phyloP scores from a whole-genome alignment of 2,329 filamentous ascomycete genomes.

The Zelopaecilomyces penicillatus region DNA sequence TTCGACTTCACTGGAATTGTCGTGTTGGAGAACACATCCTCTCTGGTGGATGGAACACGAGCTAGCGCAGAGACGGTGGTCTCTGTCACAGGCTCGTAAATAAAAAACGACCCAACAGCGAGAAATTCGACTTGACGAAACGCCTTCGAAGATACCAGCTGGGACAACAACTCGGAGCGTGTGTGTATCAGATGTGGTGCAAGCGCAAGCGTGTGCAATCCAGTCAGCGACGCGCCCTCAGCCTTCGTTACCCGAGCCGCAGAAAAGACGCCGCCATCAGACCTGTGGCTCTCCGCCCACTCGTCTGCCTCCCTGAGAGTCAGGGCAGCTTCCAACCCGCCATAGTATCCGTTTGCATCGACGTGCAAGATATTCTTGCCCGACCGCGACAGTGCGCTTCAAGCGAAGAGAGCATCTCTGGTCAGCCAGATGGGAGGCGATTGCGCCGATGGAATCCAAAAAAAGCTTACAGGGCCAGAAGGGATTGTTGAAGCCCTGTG shows the following conservation, averaged over 20 bases:
- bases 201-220: conserved; percentile 73
- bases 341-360: conserved; percentile 83
- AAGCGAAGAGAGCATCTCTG: conserved; percentile 16
- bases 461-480: conserved; percentile 63
- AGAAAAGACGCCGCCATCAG: conserved; percentile 17
- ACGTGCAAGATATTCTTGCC: conserved; percentile 86
- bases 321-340: conserved; percentile 75
- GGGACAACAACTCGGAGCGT: conserved; percentile 65
- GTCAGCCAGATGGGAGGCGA: conserved; percentile 25
- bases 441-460: conserved; percentile 23
- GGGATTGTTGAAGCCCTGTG: conserved; percentile 69
- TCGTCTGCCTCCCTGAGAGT: conserved; percentile 72
- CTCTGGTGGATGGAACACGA: conserved; percentile 78
- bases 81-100: conserved; percentile 43
- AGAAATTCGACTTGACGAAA: conserved; percentile 89
- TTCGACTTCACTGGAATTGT: conserved; percentile 73
- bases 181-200: conserved; percentile 83
- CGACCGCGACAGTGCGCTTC: conserved; percentile 84
- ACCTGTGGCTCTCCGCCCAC: conserved; percentile 50
- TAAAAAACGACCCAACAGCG: conserved; percentile 87
- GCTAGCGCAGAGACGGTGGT: conserved; percentile 36
- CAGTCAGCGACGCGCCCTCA: conserved; percentile 37
- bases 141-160: conserved; percentile 80
- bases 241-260: conserved; percentile 23
- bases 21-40: conserved; percentile 80